These are phyloP conservation scores for Neonectria ditissima DNA, from an alignment of 2,329 filamentous ascomycete species.

Conservation along the genomic window DNA sequence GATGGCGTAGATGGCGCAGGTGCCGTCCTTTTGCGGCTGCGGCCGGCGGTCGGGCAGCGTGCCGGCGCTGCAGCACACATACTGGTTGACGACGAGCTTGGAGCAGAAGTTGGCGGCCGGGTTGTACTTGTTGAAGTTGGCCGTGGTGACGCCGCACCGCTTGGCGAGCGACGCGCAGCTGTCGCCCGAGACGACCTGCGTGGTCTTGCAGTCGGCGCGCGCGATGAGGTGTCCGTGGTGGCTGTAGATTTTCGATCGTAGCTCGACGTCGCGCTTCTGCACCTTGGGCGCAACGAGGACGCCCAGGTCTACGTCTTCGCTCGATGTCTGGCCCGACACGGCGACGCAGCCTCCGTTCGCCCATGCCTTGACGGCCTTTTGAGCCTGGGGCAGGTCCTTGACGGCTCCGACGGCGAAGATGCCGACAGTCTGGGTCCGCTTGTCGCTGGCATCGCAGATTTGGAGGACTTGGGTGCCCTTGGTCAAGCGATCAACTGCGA, in stretches of 20 bases:
- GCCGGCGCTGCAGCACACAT: conserved; percentile 54
- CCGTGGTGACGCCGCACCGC: conserved; percentile 53
- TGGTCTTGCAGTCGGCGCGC: conserved; percentile 39
- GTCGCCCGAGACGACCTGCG: conserved; percentile 51
- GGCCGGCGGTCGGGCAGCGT: conserved; percentile 49
- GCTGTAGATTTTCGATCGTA: conserved; percentile 34
- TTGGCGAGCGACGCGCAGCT: conserved; percentile 52
- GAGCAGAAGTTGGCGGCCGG: conserved; percentile 46
- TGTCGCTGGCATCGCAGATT: conserved; percentile 34
- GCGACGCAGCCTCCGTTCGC: conserved; percentile 36
- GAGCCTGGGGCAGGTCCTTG: conserved; percentile 26
- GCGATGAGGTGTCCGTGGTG: conserved; percentile 30
- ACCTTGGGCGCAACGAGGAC: conserved; percentile 30
- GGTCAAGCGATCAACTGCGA: conserved; percentile 25
- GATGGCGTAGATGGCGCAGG: conserved; percentile 50
- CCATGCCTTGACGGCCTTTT: conserved; percentile 37
- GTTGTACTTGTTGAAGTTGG: conserved; percentile 56
- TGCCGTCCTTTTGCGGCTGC: conserved; percentile 50
- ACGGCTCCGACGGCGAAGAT: conserved; percentile 37
- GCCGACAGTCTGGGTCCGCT: conserved; percentile 35
- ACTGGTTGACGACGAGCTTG: conserved; percentile 48
- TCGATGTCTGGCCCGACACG: conserved; percentile 20
- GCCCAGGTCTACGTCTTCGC: conserved; percentile 28
- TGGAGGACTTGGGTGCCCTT: conserved; percentile 38
- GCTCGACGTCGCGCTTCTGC: conserved; percentile 32